These are phyloP conservation scores for Myochromella boudieri DNA, from an alignment of 768 basidiomycete genomes.

Conservation along the genomic window DNA sequence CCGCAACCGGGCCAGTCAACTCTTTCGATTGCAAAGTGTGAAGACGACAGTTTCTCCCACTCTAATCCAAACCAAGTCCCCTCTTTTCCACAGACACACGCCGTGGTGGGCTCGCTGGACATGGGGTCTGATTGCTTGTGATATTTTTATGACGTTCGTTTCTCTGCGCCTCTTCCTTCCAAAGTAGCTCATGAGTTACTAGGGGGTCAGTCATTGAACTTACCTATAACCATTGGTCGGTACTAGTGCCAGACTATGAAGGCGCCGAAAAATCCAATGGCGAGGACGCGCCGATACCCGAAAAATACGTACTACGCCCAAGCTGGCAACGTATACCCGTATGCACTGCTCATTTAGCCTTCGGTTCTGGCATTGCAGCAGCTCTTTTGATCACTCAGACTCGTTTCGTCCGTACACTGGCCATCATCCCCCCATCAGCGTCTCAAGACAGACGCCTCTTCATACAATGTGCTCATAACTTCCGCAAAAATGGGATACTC, in stretches of 20 bases:
- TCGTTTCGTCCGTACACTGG: conserved; percentile 31
- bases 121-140: conserved; percentile 26
- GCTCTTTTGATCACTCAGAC: conserved; percentile 28
- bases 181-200: not conserved
- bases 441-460: conserved; percentile 25
- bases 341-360: conserved; percentile 26
- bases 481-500: conserved; percentile 22
- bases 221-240: conserved; percentile 34
- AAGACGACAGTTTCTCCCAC: conserved; percentile 2
- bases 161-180: not conserved
- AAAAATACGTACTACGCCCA: conserved; percentile 28
- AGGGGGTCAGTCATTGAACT: conserved; percentile 33
- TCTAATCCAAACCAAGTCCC: conserved; percentile 13
- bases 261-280: conserved; percentile 17
- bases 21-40: conserved; percentile 12
- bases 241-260: conserved; percentile 22
- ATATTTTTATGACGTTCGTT: conserved; percentile 32
- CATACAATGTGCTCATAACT: conserved; percentile 31
- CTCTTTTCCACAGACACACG: conserved; percentile 28
- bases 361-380: conserved; percentile 29
- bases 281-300: conserved; percentile 8
- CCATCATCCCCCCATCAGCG: conserved; percentile 22
- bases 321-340: conserved; percentile 32
- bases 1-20: conserved; percentile 6
- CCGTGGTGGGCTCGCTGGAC: conserved; percentile 32